Base-by-base conservation (phyloP, 2,329 filamentous ascomycete species). In the Calonectria honghensis region DNA sequence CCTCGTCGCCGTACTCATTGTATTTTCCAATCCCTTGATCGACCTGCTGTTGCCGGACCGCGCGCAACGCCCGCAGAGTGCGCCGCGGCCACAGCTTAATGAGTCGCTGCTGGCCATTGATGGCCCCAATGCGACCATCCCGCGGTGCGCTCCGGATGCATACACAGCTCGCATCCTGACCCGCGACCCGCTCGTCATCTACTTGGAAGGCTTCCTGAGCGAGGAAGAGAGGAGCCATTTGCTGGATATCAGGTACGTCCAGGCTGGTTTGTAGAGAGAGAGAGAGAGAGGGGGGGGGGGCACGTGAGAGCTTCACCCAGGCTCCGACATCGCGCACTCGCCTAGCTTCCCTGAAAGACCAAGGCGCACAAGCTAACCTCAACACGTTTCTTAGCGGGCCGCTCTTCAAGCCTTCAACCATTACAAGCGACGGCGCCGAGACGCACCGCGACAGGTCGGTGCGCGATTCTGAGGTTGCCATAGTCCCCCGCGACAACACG, bases 91-190 rank as follows among this genome's bases (percentile, higher is more conserved):
- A 3, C 81, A 82, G 52, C 84, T 91, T 69, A 89, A 90, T 76
- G 86, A 89, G 80, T 88, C 88, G 63, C 84, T 90, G 45, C 82
- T 91, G 67, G 89, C 89, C 27, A 81, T 90, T 59, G 88, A 90
- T 66, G 72, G 72, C 9, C 76, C 81, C 51, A 85, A 86, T 76
- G 83, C 83, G 65, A 85, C 84, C 27, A 77, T 77, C 32, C 78
- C 80, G 67, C 80, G 78, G 11, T 90, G 88, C 69, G 79, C 81
- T 0, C 79, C 83, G 1, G 85, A 89, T 73, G 76, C 83, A 2
- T 90, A 90, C 79, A 82, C 84, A 1, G 85, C 89, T 52, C 87
- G 89, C 70, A 84, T 91, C 31, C 80, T 88, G 71, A 89, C 85
- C 57, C 85, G 87, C 69, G 87, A 87, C 70, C 90, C 90, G 27